Base-by-base conservation (phyloP, 2,329 filamentous ascomycete species). In the Diaporthe ilicicola region DNA sequence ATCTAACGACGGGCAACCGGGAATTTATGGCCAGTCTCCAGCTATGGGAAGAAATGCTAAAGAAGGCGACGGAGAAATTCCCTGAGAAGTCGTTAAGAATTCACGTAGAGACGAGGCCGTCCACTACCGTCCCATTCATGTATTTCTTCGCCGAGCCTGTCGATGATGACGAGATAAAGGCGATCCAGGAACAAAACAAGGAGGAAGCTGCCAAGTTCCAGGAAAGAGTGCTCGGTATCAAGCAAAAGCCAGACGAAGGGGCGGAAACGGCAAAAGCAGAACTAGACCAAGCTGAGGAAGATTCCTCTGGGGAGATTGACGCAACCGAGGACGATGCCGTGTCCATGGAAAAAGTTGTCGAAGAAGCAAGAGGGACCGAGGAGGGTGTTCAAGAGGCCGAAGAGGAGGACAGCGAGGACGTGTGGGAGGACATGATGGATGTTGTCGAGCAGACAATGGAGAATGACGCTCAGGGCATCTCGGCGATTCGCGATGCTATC, bases 141-240 rank as follows among this genome's bases (percentile, higher is more conserved):
- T 95, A 97, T 78, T 90, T 98, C 67, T 97, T 97, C 78, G 95
- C 92, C 17, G 92, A 97, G 79, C 95, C 96, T 4, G 91, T 98
- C 67, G 88, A 88, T 0, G 88, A 93, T 6, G 87, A 91, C 6
- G 86, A 94, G 67, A 93, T 97, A 73, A 84, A 92, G 22, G 80
- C 82, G 15, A 93, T 96, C n/a, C 95, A 98, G 79, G 88, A 85
- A 27, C 86, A 86, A 17, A 90, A 89, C 70, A 89, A 89, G 73
- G 88, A 85, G 22, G 87, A 89, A 42, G 87, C 94, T 27, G 90
- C 92, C 59, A 88, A 88, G 15, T 93, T 93, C 74, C 92, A 97
- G 79, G 85, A 84, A 48, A 81, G 85, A 17, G 86, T 94, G 19
- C 82, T 91, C 53, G 89, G 86, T 10, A 75, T 90, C 2, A 79